phyloP scores from a whole-genome alignment of 257 asterid genomes.

The Salvia miltiorrhiza region DNA sequence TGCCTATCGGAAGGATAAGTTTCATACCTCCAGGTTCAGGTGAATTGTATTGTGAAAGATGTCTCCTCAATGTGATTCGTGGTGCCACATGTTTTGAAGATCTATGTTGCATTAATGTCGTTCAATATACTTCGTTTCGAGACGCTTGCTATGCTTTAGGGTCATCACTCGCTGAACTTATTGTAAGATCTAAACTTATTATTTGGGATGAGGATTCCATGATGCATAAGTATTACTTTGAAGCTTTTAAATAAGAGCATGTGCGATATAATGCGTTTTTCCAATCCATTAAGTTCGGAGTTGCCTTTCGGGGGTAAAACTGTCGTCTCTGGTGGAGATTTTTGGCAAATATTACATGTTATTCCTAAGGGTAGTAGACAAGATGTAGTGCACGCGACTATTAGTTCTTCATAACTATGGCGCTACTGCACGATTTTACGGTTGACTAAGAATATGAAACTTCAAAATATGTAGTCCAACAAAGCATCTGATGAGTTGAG shows the following conservation, averaged over 20 bases:
- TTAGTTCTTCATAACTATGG: background rate
- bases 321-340: too few relatives aligned
- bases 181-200: too few relatives aligned
- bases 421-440: background rate
- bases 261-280: too few relatives aligned
- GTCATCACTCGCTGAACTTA: too few relatives aligned
- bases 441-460: background rate
- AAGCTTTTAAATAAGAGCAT: too few relatives aligned
- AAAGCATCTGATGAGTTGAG: background rate
- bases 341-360: too few relatives aligned
- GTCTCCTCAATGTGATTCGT: background rate
- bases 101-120: background rate
- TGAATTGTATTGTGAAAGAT: background rate
- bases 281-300: too few relatives aligned
- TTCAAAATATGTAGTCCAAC: background rate
- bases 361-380: background rate
- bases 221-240: too few relatives aligned
- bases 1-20: background rate
- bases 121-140: background rate
- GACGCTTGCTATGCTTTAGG: background rate
- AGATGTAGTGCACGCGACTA: background rate
- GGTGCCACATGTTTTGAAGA: background rate
- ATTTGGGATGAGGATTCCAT: too few relatives aligned
- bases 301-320: too few relatives aligned
- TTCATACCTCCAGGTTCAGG: background rate